Percentiles rank a stretch among this genome's conserved stretches.
These are phyloP conservation scores for Hansenula sp. DNA, from an alignment of 1,139 yeast species.

Conservation along the genomic window DNA sequence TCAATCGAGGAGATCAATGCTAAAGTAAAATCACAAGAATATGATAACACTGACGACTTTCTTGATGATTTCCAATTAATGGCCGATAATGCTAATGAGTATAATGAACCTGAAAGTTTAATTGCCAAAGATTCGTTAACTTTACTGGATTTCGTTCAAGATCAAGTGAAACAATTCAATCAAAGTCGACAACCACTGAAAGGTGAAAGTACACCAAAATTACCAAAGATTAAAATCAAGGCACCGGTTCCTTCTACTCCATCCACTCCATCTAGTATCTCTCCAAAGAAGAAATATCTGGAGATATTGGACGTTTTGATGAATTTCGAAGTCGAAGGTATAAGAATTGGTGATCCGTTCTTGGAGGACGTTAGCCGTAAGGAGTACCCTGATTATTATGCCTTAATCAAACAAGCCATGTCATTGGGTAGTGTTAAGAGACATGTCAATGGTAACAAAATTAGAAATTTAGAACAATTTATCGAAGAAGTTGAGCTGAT, in stretches of 20 bases:
- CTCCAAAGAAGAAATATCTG: slow-evolving; percentile 9
- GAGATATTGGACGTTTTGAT: slow-evolving; percentile 17
- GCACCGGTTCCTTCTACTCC: slow-evolving; percentile 4
- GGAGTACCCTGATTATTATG: slow-evolving; percentile 68
- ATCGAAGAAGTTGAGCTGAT: slow-evolving; percentile 68
- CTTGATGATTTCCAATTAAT: slow-evolving; percentile 52
- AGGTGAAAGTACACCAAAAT: neutral
- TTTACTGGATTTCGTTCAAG: slow-evolving; percentile 38
- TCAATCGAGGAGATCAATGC: slow-evolving; percentile 61
- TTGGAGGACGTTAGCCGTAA: slow-evolving; percentile 49
- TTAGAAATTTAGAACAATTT: slow-evolving; percentile 16
- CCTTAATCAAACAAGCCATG: slow-evolving; percentile 67
- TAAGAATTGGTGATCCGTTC: slow-evolving; percentile 42
- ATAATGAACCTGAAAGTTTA: slow-evolving; percentile 59
- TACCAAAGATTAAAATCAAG: slow-evolving; percentile 4
- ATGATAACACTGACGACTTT: slow-evolving; percentile 38
- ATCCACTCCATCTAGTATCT: slow-evolving; percentile 1
- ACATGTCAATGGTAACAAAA: slow-evolving; percentile 28
- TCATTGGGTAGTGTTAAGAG: slow-evolving; percentile 63
- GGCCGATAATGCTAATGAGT: slow-evolving; percentile 55
- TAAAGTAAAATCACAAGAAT: slow-evolving; percentile 31
- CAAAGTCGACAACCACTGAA: neutral
- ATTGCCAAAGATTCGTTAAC: slow-evolving; percentile 53
- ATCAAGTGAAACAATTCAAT: slow-evolving; percentile 30
- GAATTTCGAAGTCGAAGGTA: slow-evolving; percentile 17